A percentile compares a stretch with the other conserved stretches of the same genome.
phyloP scores from a whole-genome alignment of 1,284 basidiomycete genomes.

The Leccinum colubrinum region DNA sequence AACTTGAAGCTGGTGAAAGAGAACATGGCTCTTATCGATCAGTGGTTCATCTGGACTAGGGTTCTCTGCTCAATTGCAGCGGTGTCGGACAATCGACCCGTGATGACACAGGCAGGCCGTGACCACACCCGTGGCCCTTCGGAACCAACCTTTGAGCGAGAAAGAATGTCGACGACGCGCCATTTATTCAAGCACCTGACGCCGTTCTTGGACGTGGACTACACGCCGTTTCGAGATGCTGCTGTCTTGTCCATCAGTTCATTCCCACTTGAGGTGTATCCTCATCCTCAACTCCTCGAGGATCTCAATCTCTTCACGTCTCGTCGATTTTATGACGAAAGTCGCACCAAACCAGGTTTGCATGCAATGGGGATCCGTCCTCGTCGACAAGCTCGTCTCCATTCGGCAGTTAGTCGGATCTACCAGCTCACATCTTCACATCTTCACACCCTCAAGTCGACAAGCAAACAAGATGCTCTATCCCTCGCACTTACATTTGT shows the following conservation, averaged over 20 bases:
- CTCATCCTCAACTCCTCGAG: slow-evolving; percentile 70
- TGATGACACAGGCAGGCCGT: slow-evolving; percentile 53
- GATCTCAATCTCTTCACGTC: slow-evolving; percentile 80
- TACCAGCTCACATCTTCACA: slow-evolving; percentile 72
- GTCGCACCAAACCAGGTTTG: slow-evolving; percentile 59
- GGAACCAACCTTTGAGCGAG: slow-evolving; percentile 69
- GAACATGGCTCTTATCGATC: slow-evolving; percentile 66
- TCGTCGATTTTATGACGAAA: slow-evolving; percentile 81
- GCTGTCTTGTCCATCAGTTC: slow-evolving; percentile 88
- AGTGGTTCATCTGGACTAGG: slow-evolving; percentile 89
- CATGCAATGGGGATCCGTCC: slow-evolving; percentile 55
- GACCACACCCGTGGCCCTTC: slow-evolving; percentile 75
- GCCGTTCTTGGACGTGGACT: slow-evolving; percentile 86
- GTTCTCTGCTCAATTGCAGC: slow-evolving; percentile 79
- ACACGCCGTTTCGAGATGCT: slow-evolving; percentile 79
- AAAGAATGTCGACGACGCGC: slow-evolving; percentile 75
- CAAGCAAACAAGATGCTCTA: slow-evolving; percentile 71
- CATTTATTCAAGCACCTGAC: slow-evolving; percentile 86
- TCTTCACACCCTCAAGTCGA: slow-evolving; percentile 69
- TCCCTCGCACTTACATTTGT: slow-evolving; percentile 86
- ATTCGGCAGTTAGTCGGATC: slow-evolving; percentile 88
- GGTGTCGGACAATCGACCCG: slow-evolving; percentile 60
- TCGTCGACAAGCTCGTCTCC: slow-evolving; percentile 77
- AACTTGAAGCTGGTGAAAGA: slow-evolving; percentile 49
- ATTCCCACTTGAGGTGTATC: slow-evolving; percentile 68